Percentiles rank a stretch among this genome's conserved stretches.
Evolutionary conservation across 306 rosid species (phyloP).

Genomic region (Acacia melanoxylon): DNA sequence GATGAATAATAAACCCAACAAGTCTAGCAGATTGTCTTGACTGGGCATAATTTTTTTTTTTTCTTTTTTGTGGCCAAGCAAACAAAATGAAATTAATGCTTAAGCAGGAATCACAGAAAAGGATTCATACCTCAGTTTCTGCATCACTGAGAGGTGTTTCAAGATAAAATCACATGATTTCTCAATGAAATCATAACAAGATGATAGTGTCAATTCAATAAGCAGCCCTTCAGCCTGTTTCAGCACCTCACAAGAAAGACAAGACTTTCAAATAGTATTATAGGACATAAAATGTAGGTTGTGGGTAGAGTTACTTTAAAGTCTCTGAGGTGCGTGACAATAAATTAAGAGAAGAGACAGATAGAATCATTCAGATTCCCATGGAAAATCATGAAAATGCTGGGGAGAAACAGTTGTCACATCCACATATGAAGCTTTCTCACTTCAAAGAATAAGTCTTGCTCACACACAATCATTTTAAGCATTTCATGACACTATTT

Average conservation of each 20-base stretch:
- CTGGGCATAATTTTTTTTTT: background rate
- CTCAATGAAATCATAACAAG: slow-evolving; percentile 89
- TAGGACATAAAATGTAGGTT: background rate
- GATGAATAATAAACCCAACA: slow-evolving; percentile 21
- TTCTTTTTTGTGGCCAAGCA: background rate
- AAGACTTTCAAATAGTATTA: background rate
- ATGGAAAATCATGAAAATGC: background rate
- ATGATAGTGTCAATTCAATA: slow-evolving; percentile 64
- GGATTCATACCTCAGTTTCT: slow-evolving; percentile 65
- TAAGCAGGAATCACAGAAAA: slow-evolving; percentile 14
- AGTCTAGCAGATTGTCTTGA: background rate
- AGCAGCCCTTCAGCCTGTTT: slow-evolving; percentile 90
- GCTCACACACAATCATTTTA: background rate
- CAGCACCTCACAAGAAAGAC: slow-evolving; percentile 35
- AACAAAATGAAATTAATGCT: slow-evolving; percentile 9
- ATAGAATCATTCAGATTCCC: background rate
- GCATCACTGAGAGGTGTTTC: slow-evolving; percentile 76
- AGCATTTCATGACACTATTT: background rate
- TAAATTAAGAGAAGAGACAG: slow-evolving; percentile 2
- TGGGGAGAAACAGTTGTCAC: background rate
- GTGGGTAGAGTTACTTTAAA: background rate
- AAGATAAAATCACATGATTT: slow-evolving; percentile 67
- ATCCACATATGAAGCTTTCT: background rate
- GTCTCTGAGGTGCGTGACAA: background rate
- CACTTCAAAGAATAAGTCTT: background rate